Evolutionary conservation across 2,329 filamentous ascomycete species (phyloP).

Genomic region (Lasiodiplodia theobromae): DNA sequence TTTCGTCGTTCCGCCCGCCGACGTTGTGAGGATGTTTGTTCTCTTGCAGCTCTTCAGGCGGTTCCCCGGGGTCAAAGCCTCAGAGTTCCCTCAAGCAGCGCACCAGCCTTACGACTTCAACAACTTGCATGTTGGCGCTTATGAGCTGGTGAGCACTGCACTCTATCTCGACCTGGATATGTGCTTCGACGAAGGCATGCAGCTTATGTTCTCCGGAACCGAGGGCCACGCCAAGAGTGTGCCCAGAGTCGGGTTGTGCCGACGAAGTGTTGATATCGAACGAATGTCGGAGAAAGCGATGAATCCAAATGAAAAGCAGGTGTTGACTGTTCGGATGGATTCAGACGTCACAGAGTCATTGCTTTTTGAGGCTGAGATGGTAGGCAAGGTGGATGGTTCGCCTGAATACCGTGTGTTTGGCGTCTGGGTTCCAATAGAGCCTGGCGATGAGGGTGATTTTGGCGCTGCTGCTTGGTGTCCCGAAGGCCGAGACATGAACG

Average conservation of each 20-base stretch:
- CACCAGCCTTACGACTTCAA: not conserved
- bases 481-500: not conserved
- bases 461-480: not conserved
- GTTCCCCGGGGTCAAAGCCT: not conserved
- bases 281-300: not conserved
- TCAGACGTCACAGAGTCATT: not conserved
- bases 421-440: not conserved
- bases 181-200: not conserved
- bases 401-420: not conserved
- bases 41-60: not conserved
- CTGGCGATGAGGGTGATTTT: not conserved
- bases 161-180: not conserved
- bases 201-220: not conserved
- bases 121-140: not conserved
- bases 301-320: not conserved
- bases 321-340: not conserved
- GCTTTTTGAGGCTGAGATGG: not conserved
- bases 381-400: not conserved
- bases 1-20: not conserved
- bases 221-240: not conserved
- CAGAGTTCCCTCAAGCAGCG: not conserved
- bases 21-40: not conserved
- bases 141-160: not conserved
- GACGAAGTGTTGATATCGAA: not conserved
- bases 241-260: not conserved